Percentiles rank a stretch among this genome's conserved stretches.
Conservation (phyloP, 192 early-diverging fungal species). For the Gaertneriomyces sp. region DNA sequence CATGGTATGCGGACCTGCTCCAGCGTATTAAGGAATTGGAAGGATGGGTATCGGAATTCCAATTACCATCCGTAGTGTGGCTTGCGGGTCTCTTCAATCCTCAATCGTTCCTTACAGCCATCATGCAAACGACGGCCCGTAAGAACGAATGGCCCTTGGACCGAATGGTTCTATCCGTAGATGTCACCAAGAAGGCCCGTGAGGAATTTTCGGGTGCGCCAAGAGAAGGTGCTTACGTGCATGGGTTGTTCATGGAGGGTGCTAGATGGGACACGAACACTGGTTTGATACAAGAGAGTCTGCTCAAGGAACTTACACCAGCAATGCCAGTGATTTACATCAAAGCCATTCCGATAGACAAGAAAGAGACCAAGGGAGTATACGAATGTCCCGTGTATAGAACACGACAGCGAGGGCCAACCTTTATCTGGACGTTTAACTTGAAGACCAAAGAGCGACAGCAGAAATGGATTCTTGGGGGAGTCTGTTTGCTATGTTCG, state of each 20-base stretch:
- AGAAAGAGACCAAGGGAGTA: constrained; percentile 62
- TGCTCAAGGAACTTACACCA: constrained; percentile 60
- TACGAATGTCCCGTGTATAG: constrained; percentile 66
- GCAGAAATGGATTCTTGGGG: constrained; percentile 62
- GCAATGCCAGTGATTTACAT: constrained; percentile 66
- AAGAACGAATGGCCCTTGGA: constrained; percentile 67
- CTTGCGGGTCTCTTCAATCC: constrained; percentile 62
- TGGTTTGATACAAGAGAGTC: constrained; percentile 60
- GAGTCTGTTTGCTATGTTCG: constrained; percentile 53
- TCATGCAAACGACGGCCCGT: constrained; percentile 67
- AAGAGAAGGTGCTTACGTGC: constrained; percentile 59
- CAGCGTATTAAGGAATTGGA: constrained; percentile 64
- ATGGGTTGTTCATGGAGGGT: constrained; percentile 65
- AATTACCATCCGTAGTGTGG: constrained; percentile 61
- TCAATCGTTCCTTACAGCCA: constrained; percentile 67
- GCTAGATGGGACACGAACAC: constrained; percentile 64
- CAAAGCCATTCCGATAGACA: constrained; percentile 62
- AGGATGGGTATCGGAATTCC: constrained; percentile 62
- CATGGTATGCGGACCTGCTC: constrained; percentile 62
- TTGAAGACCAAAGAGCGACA: constrained; percentile 63
- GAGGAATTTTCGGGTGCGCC: constrained; percentile 64
- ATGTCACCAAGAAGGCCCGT: constrained; percentile 59
- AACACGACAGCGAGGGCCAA: constrained; percentile 59
- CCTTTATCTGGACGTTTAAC: constrained; percentile 66
- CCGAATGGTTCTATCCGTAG: constrained; percentile 60